These are phyloP conservation scores for Alloascoidea hylecoeti DNA, from an alignment of 805 yeast genomes.

Conservation along the genomic window DNA sequence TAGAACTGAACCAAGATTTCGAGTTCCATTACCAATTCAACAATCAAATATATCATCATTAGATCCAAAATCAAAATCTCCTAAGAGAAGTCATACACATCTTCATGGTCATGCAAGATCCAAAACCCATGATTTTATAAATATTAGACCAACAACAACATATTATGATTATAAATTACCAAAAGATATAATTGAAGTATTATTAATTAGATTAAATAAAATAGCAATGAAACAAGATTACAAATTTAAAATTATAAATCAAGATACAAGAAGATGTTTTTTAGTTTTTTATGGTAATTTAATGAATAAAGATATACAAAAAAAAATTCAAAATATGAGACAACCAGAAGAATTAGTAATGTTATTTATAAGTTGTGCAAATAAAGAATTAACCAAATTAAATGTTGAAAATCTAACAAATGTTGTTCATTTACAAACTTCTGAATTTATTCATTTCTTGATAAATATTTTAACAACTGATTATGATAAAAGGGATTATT, in stretches of 20 bases:
- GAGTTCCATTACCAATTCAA: constrained; percentile 16
- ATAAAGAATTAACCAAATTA: constrained; percentile 13
- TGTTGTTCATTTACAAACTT: constrained; percentile 12
- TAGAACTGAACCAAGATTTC: constrained; percentile 49
- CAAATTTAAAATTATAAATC: constrained; percentile 18
- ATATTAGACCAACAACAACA: constrained; percentile 4
- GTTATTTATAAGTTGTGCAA: constrained; percentile 16
- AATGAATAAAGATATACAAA: constrained; percentile 12
- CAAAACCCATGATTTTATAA: background rate
- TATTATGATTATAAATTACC: too few species aligned
- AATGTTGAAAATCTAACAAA: constrained; percentile 17
- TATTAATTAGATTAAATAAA: constrained; percentile 17
- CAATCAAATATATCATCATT: background rate
- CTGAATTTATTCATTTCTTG: constrained; percentile 16
- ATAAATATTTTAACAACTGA: constrained; percentile 9
- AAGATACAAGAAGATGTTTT: constrained; percentile 39
- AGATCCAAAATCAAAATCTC: background rate
- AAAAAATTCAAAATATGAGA: constrained; percentile 17
- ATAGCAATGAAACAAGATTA: constrained; percentile 18
- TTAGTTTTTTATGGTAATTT: constrained; percentile 36
- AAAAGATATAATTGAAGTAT: constrained; percentile 13
- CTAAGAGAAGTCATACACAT: too few species aligned
- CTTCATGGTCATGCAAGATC: background rate
- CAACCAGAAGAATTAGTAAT: constrained; percentile 18
- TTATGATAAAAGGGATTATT: constrained; percentile 3